Evolutionary conservation across 2,329 filamentous ascomycete genomes (phyloP), one percentile per base, ranked within the genome.

Genomic region (Pseudogymnoascus pannorum): DNA sequence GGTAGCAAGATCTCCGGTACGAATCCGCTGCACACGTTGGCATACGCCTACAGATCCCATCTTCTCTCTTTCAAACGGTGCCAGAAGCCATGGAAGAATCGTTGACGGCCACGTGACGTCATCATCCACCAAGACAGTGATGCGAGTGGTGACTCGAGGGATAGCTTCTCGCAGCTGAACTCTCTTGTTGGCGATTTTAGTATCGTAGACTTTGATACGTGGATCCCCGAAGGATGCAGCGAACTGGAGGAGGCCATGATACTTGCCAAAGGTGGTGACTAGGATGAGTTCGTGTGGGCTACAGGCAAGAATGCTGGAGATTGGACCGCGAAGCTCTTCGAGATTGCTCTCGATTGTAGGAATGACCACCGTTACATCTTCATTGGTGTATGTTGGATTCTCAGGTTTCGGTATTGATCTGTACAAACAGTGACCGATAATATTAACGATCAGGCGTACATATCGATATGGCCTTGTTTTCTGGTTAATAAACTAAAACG

Each of bases 41-140:
- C 91, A 96, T 60, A 93, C 96, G 36, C 92, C 92, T 60, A 97
- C 93, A 33, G 92, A 93, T 63, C 93, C 93, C 68, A 95, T 93
- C 65, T 82, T 80, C 38, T 83, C 78, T 72, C 94, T 86, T 73
- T 97, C 92, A 65, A 97, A 96, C 0, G 93, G 92, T 4, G 93
- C 93, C 64, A 97, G 79, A 62, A 97, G 88, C 92, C 92, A 97
- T 31, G 88, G 89, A 69, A 96, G 83, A 65, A 96, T 84, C 42
- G 89, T 94, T 14, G 81, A 79, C 3, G 92, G 92, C 89, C 93
- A 96, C 68, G 89, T 92, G 64, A 97, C 93, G 73, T 97, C 93
- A 75, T 97, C 93, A 72, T 97, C 93, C 24, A 92, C 92, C 78
- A 97, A 91, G 69, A 97, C 84, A 36, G 91, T 96, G 71, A 97